Percentiles rank a stretch among this genome's conserved stretches.
These are phyloP conservation scores for Bipolaris victoriae DNA, from an alignment of 2,329 filamentous ascomycete genomes.

Conservation along the genomic window DNA sequence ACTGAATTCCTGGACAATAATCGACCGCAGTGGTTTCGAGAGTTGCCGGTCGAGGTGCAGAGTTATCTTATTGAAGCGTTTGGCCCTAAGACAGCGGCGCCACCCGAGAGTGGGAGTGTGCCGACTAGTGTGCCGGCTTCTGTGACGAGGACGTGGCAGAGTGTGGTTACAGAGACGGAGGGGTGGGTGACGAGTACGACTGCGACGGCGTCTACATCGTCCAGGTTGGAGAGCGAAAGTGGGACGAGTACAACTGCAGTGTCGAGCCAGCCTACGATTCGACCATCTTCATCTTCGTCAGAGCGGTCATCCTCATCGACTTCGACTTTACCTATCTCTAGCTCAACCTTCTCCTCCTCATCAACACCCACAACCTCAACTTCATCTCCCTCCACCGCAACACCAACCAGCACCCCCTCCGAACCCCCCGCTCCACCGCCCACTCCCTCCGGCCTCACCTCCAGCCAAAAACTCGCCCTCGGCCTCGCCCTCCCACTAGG, in stretches of 20 bases:
- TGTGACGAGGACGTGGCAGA: not conserved
- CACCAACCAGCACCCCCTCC: slow-evolving; percentile 18
- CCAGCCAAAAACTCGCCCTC: slow-evolving; percentile 41
- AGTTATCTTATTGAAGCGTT: slow-evolving; percentile 43
- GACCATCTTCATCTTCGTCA: not conserved
- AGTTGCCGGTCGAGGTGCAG: slow-evolving; percentile 43
- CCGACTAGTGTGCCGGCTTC: slow-evolving; percentile 11
- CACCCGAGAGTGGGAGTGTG: slow-evolving; percentile 10
- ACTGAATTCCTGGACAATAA: slow-evolving; percentile 43
- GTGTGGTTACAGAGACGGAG: not conserved
- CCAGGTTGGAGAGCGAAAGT: slow-evolving; percentile 1
- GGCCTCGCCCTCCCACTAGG: slow-evolving; percentile 60
- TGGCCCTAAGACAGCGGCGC: slow-evolving; percentile 39
- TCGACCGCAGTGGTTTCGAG: slow-evolving; percentile 42
- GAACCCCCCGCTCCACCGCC: slow-evolving; percentile 26
- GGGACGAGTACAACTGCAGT: not conserved
- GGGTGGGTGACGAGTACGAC: slow-evolving; percentile 3
- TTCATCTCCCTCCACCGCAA: slow-evolving; percentile 9
- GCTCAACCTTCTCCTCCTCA: slow-evolving; percentile 3
- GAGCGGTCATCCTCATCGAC: not conserved
- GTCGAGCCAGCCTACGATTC: slow-evolving; percentile 7
- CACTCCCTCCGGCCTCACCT: slow-evolving; percentile 28
- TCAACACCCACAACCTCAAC: not conserved
- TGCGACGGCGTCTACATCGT: slow-evolving; percentile 5
- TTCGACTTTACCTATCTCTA: not conserved